Conservation (phyloP, 73 alveolate genomes). For the Durusdinium trenchii region DNA sequence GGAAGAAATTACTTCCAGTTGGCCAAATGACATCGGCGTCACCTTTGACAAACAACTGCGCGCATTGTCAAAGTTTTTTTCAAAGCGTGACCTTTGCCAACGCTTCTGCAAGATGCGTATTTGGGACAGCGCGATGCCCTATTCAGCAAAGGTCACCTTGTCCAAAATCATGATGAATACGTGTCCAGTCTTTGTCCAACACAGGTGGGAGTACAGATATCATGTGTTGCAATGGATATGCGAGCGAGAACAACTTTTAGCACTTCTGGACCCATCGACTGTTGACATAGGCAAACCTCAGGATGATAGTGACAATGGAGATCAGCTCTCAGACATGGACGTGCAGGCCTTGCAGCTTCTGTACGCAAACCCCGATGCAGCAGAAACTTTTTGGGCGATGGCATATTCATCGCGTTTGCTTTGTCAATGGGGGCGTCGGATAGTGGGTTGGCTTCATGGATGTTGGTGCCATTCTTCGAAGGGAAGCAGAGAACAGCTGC, state of each 20-base stretch:
- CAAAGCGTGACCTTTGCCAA: slow-evolving; percentile 16
- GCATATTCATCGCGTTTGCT: not conserved
- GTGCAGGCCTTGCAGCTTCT: not conserved
- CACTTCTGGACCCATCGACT: not conserved
- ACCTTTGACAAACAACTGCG: slow-evolving; percentile 4
- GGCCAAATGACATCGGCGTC: not conserved
- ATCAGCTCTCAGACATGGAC: not conserved
- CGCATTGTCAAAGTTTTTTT: not conserved
- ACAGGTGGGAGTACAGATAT: slow-evolving; percentile 40
- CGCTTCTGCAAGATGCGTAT: not conserved
- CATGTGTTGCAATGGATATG: slow-evolving; percentile 18
- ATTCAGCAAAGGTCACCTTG: not conserved
- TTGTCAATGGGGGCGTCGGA: slow-evolving; percentile 9
- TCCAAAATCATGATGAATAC: not conserved
- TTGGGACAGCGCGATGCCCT: slow-evolving; percentile 40
- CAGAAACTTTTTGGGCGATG: slow-evolving; percentile 47
- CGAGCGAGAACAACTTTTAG: not conserved
- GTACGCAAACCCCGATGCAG: not conserved
- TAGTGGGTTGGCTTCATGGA: slow-evolving; percentile 40
- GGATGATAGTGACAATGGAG: not conserved
- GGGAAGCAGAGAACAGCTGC: not conserved
- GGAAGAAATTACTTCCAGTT: slow-evolving; percentile 22
- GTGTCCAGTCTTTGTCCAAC: slow-evolving; percentile 22
- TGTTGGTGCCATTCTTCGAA: slow-evolving; percentile 23
- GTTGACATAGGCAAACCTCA: no score